These are phyloP conservation scores for Aquanectria penicillioides DNA, from an alignment of 2,329 filamentous ascomycete species.

Conservation along the genomic window DNA sequence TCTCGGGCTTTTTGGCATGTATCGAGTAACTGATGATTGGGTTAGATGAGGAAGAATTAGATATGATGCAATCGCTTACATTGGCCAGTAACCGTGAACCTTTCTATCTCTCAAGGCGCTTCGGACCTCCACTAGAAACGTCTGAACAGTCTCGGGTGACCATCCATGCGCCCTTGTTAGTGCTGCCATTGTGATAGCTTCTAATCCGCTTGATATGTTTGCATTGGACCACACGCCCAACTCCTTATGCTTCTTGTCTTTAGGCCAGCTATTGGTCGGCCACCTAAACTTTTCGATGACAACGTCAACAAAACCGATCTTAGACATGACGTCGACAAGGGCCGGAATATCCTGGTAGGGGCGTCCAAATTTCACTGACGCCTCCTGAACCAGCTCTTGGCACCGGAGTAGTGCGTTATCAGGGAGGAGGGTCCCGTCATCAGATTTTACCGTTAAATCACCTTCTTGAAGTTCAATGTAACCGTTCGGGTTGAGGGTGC, in stretches of 20 bases:
- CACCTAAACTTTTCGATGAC: conserved; percentile 57
- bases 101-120: conserved; percentile 33
- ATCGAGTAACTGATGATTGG: neutral
- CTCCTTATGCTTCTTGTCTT: conserved; percentile 60
- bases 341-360: conserved; percentile 34
- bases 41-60: neutral
- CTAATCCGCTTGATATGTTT: conserved; percentile 38
- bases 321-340: conserved; percentile 48
- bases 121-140: conserved; percentile 34
- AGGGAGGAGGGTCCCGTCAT: conserved; percentile 28
- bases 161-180: conserved; percentile 41
- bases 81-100: conserved; percentile 39
- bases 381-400: conserved; percentile 40
- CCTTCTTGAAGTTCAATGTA: conserved; percentile 35
- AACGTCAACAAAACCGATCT: conserved; percentile 63
- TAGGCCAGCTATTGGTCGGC: conserved; percentile 61
- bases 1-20: neutral
- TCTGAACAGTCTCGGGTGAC: conserved; percentile 32
- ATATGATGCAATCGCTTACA: conserved; percentile 31
- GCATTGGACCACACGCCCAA: conserved; percentile 48
- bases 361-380: conserved; percentile 41
- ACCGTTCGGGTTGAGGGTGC: conserved; percentile 26
- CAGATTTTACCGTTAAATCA: conserved; percentile 26
- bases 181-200: conserved; percentile 42
- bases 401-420: conserved; percentile 38